phyloP scores from a whole-genome alignment of 805 yeast genomes.

The Starmerella gropengiesseri region DNA sequence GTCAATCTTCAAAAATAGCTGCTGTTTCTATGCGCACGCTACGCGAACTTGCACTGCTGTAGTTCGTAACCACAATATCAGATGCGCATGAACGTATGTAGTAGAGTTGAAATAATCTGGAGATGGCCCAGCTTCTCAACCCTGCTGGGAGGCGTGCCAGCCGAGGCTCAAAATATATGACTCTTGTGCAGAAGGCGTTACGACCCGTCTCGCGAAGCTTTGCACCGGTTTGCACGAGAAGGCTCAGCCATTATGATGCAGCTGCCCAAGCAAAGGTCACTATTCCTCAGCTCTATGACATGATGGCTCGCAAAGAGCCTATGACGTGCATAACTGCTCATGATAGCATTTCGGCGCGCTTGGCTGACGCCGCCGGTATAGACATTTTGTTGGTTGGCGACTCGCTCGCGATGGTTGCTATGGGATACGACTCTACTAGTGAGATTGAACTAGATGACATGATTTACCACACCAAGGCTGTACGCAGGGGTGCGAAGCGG shows the following conservation, averaged over 20 bases:
- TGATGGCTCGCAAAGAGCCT: slow-evolving; percentile 32
- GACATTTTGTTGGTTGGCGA: slow-evolving; percentile 81
- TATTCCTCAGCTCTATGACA: slow-evolving; percentile 33
- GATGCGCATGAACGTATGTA: too few relatives aligned
- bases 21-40: too few relatives aligned
- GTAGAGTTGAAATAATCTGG: too few relatives aligned
- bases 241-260: slow-evolving; percentile 19
- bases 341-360: slow-evolving; percentile 64
- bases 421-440: slow-evolving; percentile 61
- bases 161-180: too few relatives aligned
- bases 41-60: too few relatives aligned
- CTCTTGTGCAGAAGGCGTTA: not conserved
- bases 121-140: too few relatives aligned
- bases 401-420: slow-evolving; percentile 81
- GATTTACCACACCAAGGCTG: slow-evolving; percentile 64
- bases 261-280: slow-evolving; percentile 29
- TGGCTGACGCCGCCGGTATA: slow-evolving; percentile 54
- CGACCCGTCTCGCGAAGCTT: not conserved
- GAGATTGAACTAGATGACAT: slow-evolving; percentile 68
- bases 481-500: slow-evolving; percentile 52
- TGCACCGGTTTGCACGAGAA: not conserved
- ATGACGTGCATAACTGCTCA: slow-evolving; percentile 72
- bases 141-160: too few relatives aligned
- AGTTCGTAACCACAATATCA: too few relatives aligned
- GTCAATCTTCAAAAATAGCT: too few relatives aligned